Conservation (phyloP, 2,329 filamentous ascomycete genomes). For the Alternaria sp. region DNA sequence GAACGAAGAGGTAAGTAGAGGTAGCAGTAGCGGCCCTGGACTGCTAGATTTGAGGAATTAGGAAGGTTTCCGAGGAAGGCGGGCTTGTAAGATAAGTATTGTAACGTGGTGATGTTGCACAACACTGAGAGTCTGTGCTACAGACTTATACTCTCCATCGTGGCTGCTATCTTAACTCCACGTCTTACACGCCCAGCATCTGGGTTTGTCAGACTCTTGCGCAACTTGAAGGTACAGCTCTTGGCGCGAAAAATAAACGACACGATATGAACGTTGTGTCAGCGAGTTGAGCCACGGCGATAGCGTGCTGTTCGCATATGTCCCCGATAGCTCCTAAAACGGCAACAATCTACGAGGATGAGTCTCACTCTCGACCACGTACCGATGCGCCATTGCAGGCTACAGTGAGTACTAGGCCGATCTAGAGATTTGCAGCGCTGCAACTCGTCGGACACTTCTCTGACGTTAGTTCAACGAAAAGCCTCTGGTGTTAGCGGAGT, state of each 20-base stretch:
- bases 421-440: neutral
- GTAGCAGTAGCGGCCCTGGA: neutral
- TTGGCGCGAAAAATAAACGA: neutral
- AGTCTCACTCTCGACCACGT: neutral
- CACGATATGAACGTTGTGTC: neutral
- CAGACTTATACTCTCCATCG: neutral
- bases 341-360: neutral
- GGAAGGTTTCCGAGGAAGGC: neutral
- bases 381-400: neutral
- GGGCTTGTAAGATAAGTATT: neutral
- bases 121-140: neutral
- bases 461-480: neutral
- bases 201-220: neutral
- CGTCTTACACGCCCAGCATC: neutral
- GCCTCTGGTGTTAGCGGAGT: slow-evolving; percentile 1
- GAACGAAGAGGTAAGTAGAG: neutral
- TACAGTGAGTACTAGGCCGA: neutral
- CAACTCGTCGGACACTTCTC: neutral
- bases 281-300: neutral
- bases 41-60: neutral
- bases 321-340: neutral
- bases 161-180: neutral
- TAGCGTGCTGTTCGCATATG: neutral
- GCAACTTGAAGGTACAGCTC: neutral
- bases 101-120: neutral